phyloP scores from a whole-genome alignment of 768 basidiomycete genomes.

The Ephemerocybe angulata region DNA sequence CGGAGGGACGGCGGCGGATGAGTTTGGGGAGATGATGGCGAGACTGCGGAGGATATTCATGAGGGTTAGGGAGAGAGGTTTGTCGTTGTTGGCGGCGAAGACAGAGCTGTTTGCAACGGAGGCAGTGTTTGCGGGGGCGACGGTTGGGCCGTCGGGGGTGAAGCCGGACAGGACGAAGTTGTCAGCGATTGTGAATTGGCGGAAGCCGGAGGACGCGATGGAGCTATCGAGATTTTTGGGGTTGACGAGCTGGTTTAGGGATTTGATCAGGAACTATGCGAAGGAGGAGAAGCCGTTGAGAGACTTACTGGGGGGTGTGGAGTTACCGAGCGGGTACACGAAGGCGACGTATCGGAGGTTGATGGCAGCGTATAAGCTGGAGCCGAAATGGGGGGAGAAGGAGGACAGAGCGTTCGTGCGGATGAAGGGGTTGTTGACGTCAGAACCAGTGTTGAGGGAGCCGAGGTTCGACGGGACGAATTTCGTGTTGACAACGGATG shows the following conservation, averaged over 20 bases:
- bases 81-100: slow-evolving; percentile 35
- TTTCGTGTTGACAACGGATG: slow-evolving; percentile 38
- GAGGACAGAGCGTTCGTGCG: slow-evolving; percentile 21
- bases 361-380: slow-evolving; percentile 16
- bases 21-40: slow-evolving; percentile 24
- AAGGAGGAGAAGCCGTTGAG: slow-evolving; percentile 23
- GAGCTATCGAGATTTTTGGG: slow-evolving; percentile 31
- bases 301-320: slow-evolving; percentile 20
- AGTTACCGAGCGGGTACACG: slow-evolving; percentile 12
- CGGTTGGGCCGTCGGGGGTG: slow-evolving; percentile 28
- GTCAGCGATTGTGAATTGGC: slow-evolving; percentile 30
- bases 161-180: slow-evolving; percentile 31
- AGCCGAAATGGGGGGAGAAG: slow-evolving; percentile 12
- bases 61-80: slow-evolving; percentile 17
- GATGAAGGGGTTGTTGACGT: slow-evolving; percentile 28
- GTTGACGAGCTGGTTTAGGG: slow-evolving; percentile 28
- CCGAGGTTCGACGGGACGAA: slow-evolving; percentile 29
- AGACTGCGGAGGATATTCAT: slow-evolving; percentile 23
- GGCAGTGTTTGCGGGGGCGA: slow-evolving; percentile 30
- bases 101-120: slow-evolving; percentile 31
- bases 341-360: slow-evolving; percentile 21
- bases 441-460: slow-evolving; percentile 28
- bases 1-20: slow-evolving; percentile 28
- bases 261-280: slow-evolving; percentile 30
- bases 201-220: slow-evolving; percentile 19